Base-by-base conservation (phyloP, 768 basidiomycete species). In the Mycena floridula region DNA sequence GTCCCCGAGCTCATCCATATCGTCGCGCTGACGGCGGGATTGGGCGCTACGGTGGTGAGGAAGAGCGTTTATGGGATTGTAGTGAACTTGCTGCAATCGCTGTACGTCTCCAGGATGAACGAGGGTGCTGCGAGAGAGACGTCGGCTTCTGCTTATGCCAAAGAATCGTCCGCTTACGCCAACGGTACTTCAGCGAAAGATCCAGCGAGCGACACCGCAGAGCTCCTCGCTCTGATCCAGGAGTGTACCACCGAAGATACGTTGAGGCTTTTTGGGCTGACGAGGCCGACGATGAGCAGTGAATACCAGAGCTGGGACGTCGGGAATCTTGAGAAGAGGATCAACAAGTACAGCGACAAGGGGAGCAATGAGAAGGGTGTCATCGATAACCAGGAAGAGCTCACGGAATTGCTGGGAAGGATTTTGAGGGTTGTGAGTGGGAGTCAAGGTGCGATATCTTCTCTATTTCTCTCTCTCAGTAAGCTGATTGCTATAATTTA, bases 1-100 rank as follows among this genome's bases (percentile, higher is more conserved):
- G 74, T 92, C 4, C 86, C 93, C 0, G 93, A 96, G 59, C 69
- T 88, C 25, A 69, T 83, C 36, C 89, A 96, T 59, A 68, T 89
- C 28, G 78, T 89, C 49, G 82, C 84, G 5, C 68, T 94, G n/a
- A 69, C 86, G 1, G 79, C 85, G 6, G 86, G 79, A 8, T 79
- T 80, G 26, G 93, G 93, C 9, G 77, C 85, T 5, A 63, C 81
- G 0, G 63, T 81, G 11, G 79, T 92, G 40, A 81, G 92, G 20
- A 85, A 84, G 50, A 84, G 88, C 4, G 77, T 89, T 30, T 90
- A 89, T 56, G 91, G 87, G 7, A 74, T 88, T 27, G 64, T 89
- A 49, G 74, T 91, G 62, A 92, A 92, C 60, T 72, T 90, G 26
- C 63, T 94, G 15, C 92, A 94, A 50, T 78, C 85, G 0, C 63